Conservation (phyloP, 768 basidiomycete genomes). For the Tephrocybe rancida region DNA sequence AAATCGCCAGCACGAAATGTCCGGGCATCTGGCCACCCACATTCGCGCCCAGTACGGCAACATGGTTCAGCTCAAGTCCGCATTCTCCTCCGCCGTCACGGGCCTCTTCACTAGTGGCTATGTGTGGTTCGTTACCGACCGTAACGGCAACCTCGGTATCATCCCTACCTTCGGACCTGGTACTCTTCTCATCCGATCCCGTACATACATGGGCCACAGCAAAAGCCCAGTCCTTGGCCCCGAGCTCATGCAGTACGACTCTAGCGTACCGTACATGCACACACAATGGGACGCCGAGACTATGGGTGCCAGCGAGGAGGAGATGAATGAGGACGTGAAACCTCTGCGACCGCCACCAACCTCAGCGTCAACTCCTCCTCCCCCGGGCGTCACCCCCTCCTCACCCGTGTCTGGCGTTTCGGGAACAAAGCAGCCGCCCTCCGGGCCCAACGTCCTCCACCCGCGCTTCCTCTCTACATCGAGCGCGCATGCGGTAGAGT, state of each 20-base stretch:
- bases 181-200: conserved; percentile 78
- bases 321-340: neutral
- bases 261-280: conserved; percentile 3
- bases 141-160: conserved; percentile 60
- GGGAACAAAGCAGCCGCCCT: conserved; percentile 24
- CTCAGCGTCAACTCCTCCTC: conserved; percentile 19
- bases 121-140: conserved; percentile 86
- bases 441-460: conserved; percentile 31
- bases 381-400: conserved; percentile 26
- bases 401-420: conserved; percentile 48
- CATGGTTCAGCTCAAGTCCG: conserved; percentile 69
- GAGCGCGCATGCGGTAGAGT: conserved; percentile 10
- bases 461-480: conserved; percentile 25
- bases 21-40: conserved; percentile 24
- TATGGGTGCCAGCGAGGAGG: conserved; percentile 1
- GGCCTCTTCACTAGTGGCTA: conserved; percentile 83
- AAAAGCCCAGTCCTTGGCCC: conserved; percentile 18
- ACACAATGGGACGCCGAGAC: conserved; percentile 1
- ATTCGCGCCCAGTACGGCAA: conserved; percentile 62
- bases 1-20: conserved; percentile 41
- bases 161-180: conserved; percentile 89
- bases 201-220: conserved; percentile 34
- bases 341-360: conserved; percentile 19
- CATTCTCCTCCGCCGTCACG: conserved; percentile 72
- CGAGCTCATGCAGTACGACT: conserved; percentile 5